Base-by-base conservation (phyloP, 441 rosid species). In the Populus hybrid region DNA sequence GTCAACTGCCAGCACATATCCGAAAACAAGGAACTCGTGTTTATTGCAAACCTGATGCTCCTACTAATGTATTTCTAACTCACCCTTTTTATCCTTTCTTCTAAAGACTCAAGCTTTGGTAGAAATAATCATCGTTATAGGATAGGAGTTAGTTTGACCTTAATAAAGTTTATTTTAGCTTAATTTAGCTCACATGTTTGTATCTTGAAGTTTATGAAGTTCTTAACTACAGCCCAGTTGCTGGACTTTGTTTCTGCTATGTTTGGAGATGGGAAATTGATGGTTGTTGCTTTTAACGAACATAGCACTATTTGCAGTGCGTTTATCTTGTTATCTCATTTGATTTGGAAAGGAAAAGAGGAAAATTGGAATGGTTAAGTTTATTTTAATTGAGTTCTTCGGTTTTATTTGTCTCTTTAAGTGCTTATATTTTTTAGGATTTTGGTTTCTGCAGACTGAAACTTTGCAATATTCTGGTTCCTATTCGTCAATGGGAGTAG, bases 401-500 rank as follows among this genome's bases (percentile, higher is more conserved):
- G 35, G 46, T 42, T 73, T 69, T 70, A 9, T 36, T 35, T 69
- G 23, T 76, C 28, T 82, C 10, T 75, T 50, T 4, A 50, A 61
- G 28, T 71, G 71, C 10, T 26, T 53, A 80, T 30, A 40, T 70
- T 10, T 64, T 69, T 42, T 20, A 4, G 36, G 71, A 26, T 79
- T 61, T 46, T 84, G 86, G 74, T 81, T 67, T 75, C 8, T 78
- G 86, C 82, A 95, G 99, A 92, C 97, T 23, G 85, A 86, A 70
- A 85, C 78, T 73, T 66, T 88, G 28, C 75, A n/a, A 6, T 94
- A 89, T 79, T 87, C 91, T 26, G 99, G 97, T 82, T 94, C 97
- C 30, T 92, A 95, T 85, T 82, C 89, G 2, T 84, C 93, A 0
- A 73, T 88, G 82, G 93, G 91, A 75, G 87, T 91, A 66, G 97